These are phyloP conservation scores for Alternaria alternata DNA, from an alignment of 2,329 filamentous ascomycete genomes.

Conservation along the genomic window DNA sequence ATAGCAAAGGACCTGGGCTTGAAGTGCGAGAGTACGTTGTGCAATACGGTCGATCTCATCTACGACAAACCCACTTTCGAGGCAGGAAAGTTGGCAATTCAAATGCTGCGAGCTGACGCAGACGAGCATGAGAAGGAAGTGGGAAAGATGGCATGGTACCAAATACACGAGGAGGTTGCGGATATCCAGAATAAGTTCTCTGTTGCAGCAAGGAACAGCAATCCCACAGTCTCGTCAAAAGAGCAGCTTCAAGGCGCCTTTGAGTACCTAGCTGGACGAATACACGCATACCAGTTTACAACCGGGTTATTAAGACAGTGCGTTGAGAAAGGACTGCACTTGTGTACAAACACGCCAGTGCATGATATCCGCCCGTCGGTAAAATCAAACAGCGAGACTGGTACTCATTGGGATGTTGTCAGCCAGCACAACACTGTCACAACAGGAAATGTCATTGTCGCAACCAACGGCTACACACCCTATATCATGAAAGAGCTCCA, in stretches of 20 bases:
- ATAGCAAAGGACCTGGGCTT: constrained; percentile 60
- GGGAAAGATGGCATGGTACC: constrained; percentile 41
- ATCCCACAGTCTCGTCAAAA: constrained; percentile 16
- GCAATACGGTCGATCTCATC: constrained; percentile 66
- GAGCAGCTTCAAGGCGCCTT: constrained; percentile 41
- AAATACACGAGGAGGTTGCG: constrained; percentile 25
- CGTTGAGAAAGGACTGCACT: constrained; percentile 35
- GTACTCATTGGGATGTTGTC: constrained; percentile 26
- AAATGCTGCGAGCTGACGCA: constrained; percentile 31
- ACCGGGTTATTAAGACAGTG: constrained; percentile 38
- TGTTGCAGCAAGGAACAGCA: constrained; percentile 28
- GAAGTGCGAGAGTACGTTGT: constrained; percentile 57
- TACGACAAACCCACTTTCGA: constrained; percentile 56
- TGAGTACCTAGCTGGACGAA: constrained; percentile 42
- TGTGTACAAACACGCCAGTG: constrained; percentile 43
- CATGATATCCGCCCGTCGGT: constrained; percentile 22
- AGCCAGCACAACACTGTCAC: constrained; percentile 30
- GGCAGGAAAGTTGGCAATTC: constrained; percentile 35
- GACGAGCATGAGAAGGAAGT: constrained; percentile 32
- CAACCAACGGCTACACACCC: constrained; percentile 49
- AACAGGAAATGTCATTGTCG: constrained; percentile 35
- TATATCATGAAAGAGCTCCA: constrained; percentile 43
- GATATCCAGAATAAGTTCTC: constrained; percentile 28
- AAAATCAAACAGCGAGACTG: background rate
- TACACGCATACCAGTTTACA: constrained; percentile 45